Percentiles rank a stretch among this genome's conserved stretches.
Conservation (phyloP, 257 asterid genomes). For the Nicotiana benthamiana region DNA sequence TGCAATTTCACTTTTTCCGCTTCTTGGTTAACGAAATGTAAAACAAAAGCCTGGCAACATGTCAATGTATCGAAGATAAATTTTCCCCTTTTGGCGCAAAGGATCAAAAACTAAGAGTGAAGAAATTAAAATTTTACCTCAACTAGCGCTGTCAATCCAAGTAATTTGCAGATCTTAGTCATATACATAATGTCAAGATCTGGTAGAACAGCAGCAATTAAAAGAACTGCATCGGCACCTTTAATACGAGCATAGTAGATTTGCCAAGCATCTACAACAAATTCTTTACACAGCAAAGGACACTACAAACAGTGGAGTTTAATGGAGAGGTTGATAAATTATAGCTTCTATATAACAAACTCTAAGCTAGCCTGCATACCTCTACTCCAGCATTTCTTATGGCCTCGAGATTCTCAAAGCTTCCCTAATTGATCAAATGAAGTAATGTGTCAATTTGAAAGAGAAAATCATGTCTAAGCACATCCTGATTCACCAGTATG, state of each 20-base stretch:
- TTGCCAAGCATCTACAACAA: constrained; percentile 85
- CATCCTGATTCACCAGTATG: background rate
- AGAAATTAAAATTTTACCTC: constrained; percentile 45
- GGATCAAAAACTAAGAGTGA: background rate
- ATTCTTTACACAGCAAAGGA: constrained; percentile 88
- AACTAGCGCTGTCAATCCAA: constrained; percentile 63
- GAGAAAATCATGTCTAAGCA: background rate
- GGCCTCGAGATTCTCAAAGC: constrained; percentile 78
- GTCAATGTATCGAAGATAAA: background rate
- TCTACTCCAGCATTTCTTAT: constrained; percentile 64
- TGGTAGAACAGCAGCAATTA: constrained; percentile 80
- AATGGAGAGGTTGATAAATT: background rate
- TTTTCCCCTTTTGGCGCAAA: background rate
- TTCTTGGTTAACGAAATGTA: too few relatives aligned
- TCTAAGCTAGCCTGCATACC: constrained; percentile 26
- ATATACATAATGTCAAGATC: constrained; percentile 79
- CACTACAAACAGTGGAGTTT: constrained; percentile 42
- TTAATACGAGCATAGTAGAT: constrained; percentile 71
- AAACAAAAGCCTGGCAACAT: too few relatives aligned
- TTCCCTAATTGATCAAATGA: constrained; percentile 39
- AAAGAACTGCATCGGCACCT: constrained; percentile 88
- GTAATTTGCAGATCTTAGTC: constrained; percentile 80
- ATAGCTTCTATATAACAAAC: background rate
- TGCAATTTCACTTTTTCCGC: too few relatives aligned
- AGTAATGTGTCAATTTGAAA: background rate